A percentile compares a stretch with the other conserved stretches of the same genome.
phyloP scores from a whole-genome alignment of 495 filamentous ascomycete genomes.

The Physcia stellaris region DNA sequence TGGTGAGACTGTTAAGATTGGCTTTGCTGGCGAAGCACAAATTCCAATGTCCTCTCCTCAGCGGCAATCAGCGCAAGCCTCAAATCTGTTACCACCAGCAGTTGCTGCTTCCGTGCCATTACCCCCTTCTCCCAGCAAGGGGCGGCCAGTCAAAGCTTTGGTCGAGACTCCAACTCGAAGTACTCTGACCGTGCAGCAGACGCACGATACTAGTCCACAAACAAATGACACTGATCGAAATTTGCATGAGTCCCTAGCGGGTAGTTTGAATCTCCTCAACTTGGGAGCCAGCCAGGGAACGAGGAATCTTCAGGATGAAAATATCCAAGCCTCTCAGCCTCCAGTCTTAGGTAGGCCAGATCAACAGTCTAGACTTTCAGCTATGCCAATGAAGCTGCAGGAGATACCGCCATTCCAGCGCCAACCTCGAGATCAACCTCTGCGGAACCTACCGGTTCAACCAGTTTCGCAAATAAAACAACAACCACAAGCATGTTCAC shows the following conservation, averaged over 20 bases:
- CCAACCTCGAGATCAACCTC: conserved; percentile 17
- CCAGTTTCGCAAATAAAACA: conserved; percentile 11
- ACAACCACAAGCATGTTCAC: conserved; percentile 6
- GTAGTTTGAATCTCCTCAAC: conserved; percentile 40
- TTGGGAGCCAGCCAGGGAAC: conserved; percentile 16
- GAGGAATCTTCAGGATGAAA: background rate
- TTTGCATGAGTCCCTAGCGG: conserved; percentile 37
- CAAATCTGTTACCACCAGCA: conserved; percentile 34
- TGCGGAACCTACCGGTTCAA: conserved; percentile 23
- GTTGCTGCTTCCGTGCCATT: conserved; percentile 41
- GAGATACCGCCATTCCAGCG: conserved; percentile 41
- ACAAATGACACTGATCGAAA: conserved; percentile 47
- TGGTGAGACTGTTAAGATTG: no score
- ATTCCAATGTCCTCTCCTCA: conserved; percentile 47
- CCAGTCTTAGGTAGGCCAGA: conserved; percentile 4
- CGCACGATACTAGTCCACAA: conserved; percentile 21
- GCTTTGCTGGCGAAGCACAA: no score
- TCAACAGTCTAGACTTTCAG: conserved; percentile 10
- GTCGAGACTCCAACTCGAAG: conserved; percentile 32
- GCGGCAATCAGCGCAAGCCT: conserved; percentile 35
- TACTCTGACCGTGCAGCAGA: conserved; percentile 20
- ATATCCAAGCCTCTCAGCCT: conserved; percentile 1
- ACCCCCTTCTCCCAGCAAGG: conserved; percentile 31
- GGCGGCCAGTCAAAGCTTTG: conserved; percentile 16
- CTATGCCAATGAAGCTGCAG: conserved; percentile 28